These are phyloP conservation scores for Corniculantispora saksenae DNA, from an alignment of 2,329 filamentous ascomycete species.

Conservation along the genomic window DNA sequence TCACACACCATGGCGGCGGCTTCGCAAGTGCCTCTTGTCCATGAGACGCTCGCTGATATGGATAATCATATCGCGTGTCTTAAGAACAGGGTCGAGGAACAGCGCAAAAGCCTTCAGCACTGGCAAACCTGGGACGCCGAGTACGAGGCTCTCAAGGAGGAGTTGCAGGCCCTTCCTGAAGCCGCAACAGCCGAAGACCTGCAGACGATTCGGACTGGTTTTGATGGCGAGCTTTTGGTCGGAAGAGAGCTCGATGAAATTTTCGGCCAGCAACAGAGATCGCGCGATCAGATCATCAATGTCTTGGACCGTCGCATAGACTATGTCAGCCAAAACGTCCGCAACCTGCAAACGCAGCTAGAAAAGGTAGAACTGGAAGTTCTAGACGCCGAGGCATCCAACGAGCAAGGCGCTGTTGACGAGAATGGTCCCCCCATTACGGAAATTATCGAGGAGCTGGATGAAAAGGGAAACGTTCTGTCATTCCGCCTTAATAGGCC, in stretches of 20 bases:
- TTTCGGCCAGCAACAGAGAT: slow-evolving; percentile 35
- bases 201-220: slow-evolving; percentile 56
- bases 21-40: slow-evolving; percentile 24
- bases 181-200: slow-evolving; percentile 52
- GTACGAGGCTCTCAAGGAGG: slow-evolving; percentile 86
- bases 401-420: slow-evolving; percentile 61
- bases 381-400: slow-evolving; percentile 60
- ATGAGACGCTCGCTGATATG: slow-evolving; percentile 63
- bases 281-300: slow-evolving; percentile 56
- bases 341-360: slow-evolving; percentile 72
- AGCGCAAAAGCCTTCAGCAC: slow-evolving; percentile 75
- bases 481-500: slow-evolving; percentile 67
- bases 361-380: slow-evolving; percentile 69
- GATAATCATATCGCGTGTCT: slow-evolving; percentile 75
- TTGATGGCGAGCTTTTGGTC: slow-evolving; percentile 64
- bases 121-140: slow-evolving; percentile 92
- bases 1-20: slow-evolving; percentile 10
- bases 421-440: slow-evolving; percentile 76
- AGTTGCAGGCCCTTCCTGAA: slow-evolving; percentile 61
- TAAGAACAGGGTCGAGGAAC: slow-evolving; percentile 68
- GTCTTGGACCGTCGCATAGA: slow-evolving; percentile 73
- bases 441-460: slow-evolving; percentile 89
- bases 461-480: slow-evolving; percentile 85
- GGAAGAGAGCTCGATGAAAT: slow-evolving; percentile 56
- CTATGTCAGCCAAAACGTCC: slow-evolving; percentile 83